Evolutionary conservation across 108 stramenopile species (phyloP).

Genomic region (Discostella stelligeroides): DNA sequence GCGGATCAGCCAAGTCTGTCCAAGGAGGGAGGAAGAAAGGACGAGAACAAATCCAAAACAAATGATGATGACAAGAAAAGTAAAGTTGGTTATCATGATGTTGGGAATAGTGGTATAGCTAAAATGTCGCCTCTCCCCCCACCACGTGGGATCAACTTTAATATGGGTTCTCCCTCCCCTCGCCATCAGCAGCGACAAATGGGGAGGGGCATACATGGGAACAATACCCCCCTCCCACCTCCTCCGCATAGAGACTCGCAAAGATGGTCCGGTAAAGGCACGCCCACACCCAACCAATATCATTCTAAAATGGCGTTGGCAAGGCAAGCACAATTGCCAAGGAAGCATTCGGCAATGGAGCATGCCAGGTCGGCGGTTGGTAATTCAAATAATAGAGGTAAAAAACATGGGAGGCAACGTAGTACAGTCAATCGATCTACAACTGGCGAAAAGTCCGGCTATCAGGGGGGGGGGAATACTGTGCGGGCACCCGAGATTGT

Average conservation of each 20-base stretch:
- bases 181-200: conserved; percentile 12
- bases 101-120: background rate
- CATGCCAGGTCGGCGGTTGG: conserved; percentile 17
- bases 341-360: conserved; percentile 21
- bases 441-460: background rate
- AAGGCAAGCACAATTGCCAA: conserved; percentile 12
- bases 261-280: conserved; percentile 5
- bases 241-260: background rate
- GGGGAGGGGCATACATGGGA: background rate
- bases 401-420: background rate
- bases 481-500: background rate
- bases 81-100: background rate
- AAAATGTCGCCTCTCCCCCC: background rate
- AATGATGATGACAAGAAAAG: background rate
- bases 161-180: conserved; percentile 2
- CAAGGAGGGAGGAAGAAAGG: background rate
- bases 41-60: background rate
- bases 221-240: background rate
- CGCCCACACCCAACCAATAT: conserved; percentile 3
- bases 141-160: conserved; percentile 1
- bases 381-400: background rate
- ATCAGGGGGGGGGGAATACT: background rate
- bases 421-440: background rate
- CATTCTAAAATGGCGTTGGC: conserved; percentile 19
- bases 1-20: background rate